Evolutionary conservation across 176 grass and related monocot species (phyloP).

Genomic region (Calamus simplicifolius): DNA sequence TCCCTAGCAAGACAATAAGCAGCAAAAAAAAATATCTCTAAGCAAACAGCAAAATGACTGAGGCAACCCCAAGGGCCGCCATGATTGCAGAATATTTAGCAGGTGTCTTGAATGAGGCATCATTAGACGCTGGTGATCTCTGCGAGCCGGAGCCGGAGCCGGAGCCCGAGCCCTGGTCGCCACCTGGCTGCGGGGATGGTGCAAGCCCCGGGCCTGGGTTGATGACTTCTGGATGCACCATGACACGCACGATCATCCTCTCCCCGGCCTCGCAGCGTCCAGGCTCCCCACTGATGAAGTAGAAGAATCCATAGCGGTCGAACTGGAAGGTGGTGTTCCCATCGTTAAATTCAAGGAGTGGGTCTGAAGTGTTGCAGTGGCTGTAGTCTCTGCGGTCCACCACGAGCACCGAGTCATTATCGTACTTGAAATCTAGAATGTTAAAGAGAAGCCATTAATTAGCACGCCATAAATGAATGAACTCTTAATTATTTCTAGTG

Average conservation of each 20-base stretch:
- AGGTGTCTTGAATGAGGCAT: too few relatives aligned
- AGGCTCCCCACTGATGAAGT: conserved; percentile 68
- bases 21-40: too few relatives aligned
- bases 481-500: too few relatives aligned
- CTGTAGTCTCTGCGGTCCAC: conserved; percentile 56
- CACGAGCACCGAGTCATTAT: conserved; percentile 63
- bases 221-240: background rate
- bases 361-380: conserved; percentile 34
- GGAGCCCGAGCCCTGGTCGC: background rate
- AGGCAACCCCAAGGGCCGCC: too few relatives aligned
- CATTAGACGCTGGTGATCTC: too few relatives aligned
- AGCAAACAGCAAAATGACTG: too few relatives aligned
- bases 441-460: too few relatives aligned
- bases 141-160: background rate
- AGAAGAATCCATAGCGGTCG: conserved; percentile 34
- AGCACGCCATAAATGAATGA: too few relatives aligned
- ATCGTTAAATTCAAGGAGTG: conserved; percentile 28
- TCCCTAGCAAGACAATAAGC: too few relatives aligned
- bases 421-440: conserved; percentile 67
- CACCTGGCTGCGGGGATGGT: background rate
- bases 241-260: conserved; percentile 57
- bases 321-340: conserved; percentile 51
- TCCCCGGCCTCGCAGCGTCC: conserved; percentile 53
- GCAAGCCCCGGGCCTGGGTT: conserved; percentile 1
- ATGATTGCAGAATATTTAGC: too few relatives aligned